Conservation (phyloP, 805 yeast genomes). For the Danielia reshetovae region DNA sequence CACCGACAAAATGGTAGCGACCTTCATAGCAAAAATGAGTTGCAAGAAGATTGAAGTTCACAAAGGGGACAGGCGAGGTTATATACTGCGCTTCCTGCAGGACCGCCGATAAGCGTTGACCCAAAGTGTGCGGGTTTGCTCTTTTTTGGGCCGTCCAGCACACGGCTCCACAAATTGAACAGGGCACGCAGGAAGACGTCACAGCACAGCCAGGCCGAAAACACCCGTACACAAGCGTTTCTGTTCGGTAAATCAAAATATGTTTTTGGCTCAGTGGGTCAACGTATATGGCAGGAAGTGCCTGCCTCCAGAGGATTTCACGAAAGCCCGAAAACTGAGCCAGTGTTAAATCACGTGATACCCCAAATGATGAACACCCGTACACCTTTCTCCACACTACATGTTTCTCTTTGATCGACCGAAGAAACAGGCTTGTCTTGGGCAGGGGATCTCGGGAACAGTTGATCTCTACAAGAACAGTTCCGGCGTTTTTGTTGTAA, state of each 20-base stretch:
- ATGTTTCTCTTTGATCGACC: neutral
- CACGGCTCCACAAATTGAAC: too few relatives aligned
- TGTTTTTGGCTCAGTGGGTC: too few relatives aligned
- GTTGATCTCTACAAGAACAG: constrained; percentile 23
- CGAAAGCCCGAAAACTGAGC: too few relatives aligned
- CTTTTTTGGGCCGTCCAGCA: neutral
- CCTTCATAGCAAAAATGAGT: constrained; percentile 4
- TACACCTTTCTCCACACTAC: neutral
- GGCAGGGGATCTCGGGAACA: constrained; percentile 31
- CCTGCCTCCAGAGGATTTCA: too few relatives aligned
- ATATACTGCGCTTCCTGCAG: neutral
- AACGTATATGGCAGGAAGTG: too few relatives aligned
- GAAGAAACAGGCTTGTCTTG: constrained; percentile 19
- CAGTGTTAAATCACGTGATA: too few relatives aligned
- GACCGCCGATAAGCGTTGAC: neutral
- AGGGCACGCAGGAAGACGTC: too few relatives aligned
- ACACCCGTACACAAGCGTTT: too few relatives aligned
- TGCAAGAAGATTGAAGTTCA: too few relatives aligned
- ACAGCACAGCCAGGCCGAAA: too few relatives aligned
- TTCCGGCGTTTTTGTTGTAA: constrained; percentile 36
- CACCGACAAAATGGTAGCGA: constrained; percentile 8
- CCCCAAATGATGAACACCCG: too few relatives aligned
- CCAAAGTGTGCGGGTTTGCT: neutral
- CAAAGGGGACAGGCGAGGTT: neutral
- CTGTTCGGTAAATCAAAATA: too few relatives aligned